These are phyloP conservation scores for Thraustotheca clavata DNA, from an alignment of 352 stramenopile genomes.

Conservation along the genomic window DNA sequence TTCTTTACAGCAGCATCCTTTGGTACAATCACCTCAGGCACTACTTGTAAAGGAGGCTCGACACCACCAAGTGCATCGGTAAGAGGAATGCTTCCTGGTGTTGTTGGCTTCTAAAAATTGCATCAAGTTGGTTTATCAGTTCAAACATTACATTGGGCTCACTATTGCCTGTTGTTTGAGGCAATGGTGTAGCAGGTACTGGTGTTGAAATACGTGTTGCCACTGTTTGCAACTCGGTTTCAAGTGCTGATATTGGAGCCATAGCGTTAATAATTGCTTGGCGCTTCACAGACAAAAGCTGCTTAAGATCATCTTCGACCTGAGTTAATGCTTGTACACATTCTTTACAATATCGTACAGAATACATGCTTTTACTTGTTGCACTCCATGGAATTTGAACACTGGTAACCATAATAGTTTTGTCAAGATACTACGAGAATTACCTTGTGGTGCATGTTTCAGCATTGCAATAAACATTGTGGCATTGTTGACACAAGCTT, in stretches of 20 bases:
- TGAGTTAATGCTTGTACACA: conserved; percentile 64
- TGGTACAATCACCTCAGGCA: no score
- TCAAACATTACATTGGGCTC: no score
- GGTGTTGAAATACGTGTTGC: no score
- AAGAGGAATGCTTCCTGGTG: background rate
- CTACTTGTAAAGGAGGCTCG: background rate
- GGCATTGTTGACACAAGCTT: conserved; percentile 71
- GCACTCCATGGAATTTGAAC: conserved; percentile 12
- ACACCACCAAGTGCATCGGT: background rate
- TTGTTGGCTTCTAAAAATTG: background rate
- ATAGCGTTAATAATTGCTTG: conserved; percentile 17
- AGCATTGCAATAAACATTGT: conserved; percentile 69
- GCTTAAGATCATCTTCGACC: conserved; percentile 53
- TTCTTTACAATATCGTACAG: conserved; percentile 62
- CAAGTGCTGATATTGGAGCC: background rate
- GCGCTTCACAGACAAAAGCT: conserved; percentile 50
- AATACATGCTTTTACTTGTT: conserved; percentile 3
- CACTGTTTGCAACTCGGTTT: background rate
- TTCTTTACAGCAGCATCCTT: conserved; percentile 9
- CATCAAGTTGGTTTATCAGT: no score
- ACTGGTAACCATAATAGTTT: background rate
- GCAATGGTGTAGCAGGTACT: no score
- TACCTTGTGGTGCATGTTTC: conserved; percentile 45
- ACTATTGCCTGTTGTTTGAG: no score
- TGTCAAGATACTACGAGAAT: background rate